Evolutionary conservation across 495 filamentous ascomycete genomes (phyloP), one percentile per base, ranked within the genome.

Genomic region (Aspergillus avenaceus): DNA sequence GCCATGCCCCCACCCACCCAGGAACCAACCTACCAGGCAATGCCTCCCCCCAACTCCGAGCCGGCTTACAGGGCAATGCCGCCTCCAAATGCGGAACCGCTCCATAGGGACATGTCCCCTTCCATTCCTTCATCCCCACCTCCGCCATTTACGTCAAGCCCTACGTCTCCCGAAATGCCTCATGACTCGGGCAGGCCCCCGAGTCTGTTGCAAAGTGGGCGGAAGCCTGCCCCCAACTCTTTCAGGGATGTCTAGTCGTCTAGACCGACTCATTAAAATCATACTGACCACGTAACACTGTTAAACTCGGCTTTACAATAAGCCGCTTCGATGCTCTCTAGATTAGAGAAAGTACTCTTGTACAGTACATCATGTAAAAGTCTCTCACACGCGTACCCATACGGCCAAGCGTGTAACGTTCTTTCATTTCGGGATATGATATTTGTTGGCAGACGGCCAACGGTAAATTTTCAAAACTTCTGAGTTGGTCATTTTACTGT

Each of bases 121-220:
- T 36, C 48, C 27, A 47, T 60, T 26, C 50, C 69, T 16, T 61
- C 67, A 3, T 64, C 69, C 3, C 70, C 70, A 1, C 67, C 70
- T 9, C 65, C 69, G 19, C 60, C 67, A 22, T 71, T 70, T 49
- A 52, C 60, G 7, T 45, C 64, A 5, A 49, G 32, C 8, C 53
- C 60, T 4, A 48, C 63, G 12, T 38, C 60, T 22, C 56, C 56
- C 18, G 61, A 66, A 47, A 54, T 54, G 22, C 49, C 52, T 19
- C 45, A 47, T 48, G 58, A 66, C 34, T 53, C 53, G 47, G 58
- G 63, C 50, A 61, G 69, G 50, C 70, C 73, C 29, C 70, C 73
- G 23, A 76, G 64, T 69, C 52, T 76, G 11, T 52, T 76, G 46
- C 66, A 71, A 55, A 72, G 67, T 50, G 73, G 73, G 16, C 65